Evolutionary conservation across 805 yeast species (phyloP), one percentile per base, ranked within the genome.

Genomic region (Candida namnaoensis): DNA sequence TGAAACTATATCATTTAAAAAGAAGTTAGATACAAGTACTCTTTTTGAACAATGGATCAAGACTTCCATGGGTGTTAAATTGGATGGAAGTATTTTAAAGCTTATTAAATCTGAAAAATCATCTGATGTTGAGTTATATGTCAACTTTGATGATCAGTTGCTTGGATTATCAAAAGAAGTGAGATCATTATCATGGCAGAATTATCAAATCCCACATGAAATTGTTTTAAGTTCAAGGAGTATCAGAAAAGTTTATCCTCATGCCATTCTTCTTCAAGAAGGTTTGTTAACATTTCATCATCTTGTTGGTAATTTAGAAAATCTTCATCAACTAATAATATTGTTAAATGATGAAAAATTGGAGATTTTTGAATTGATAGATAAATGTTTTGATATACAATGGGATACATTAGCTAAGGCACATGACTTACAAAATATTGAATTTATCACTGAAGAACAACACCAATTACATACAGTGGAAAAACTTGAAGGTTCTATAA

Each of bases 341-440:
- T 51, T 82, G 28, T 42, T 81, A 2, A 57, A 56, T 2, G 48
- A 47, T 2, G 67, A 67, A 30, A 62, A 64, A 24, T 43, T 49
- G 2, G 41, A 50, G 0, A 52, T 80, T 3, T 57, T 66, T 38
- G 41, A 41, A 0, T 42, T 60, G 0, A 47, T 82, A 2, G 45
- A 49, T 3, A 44, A 51, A 0, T 64, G 80, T 5, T 34, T 64
- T 5, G 48, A 52, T 3, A 56, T 73, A 1, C 64, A 65, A 8
- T 85, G 95, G 95, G 69, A 62, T 1, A 61, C 68, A 11, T 51
- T 82, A 10, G 57, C 69, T 0, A 69, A 68, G 44, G 75, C 77
- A 1, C 59, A 68, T 34, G 84, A 78, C 38, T 53, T 76, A 26
- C 58, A 65, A 27, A 60, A 57, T 6, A 50, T 60, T 7, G 61